Conservation (phyloP, 108 stramenopile species). For the Cylindrotheca fusiformis region DNA sequence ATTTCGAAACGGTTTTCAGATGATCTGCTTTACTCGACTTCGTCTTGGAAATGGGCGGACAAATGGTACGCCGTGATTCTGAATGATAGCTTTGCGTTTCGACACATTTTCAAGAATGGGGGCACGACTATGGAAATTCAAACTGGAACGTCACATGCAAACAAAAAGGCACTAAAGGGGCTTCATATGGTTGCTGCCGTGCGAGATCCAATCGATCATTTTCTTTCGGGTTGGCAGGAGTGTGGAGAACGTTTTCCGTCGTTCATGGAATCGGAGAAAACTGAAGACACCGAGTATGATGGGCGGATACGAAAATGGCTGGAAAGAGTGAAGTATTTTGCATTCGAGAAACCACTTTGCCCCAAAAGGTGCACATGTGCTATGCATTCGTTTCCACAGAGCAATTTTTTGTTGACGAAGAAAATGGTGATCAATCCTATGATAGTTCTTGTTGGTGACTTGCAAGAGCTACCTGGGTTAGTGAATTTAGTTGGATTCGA, state of each 20-base stretch:
- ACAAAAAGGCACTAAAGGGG: background rate
- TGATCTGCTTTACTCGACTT: slow-evolving; percentile 47
- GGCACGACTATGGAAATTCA: slow-evolving; percentile 16
- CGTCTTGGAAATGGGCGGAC: too few species aligned
- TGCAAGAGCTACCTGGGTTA: slow-evolving; percentile 16
- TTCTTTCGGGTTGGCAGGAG: slow-evolving; percentile 16
- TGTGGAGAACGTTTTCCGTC: slow-evolving; percentile 9
- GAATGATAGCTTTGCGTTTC: slow-evolving; percentile 10
- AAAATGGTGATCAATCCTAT: slow-evolving; percentile 3
- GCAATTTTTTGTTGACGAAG: slow-evolving; percentile 15
- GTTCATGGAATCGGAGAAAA: too few species aligned
- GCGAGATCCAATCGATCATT: slow-evolving; percentile 21
- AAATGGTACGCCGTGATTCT: slow-evolving; percentile 8
- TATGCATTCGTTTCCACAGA: slow-evolving; percentile 20
- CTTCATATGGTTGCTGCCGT: slow-evolving; percentile 11
- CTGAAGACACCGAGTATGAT: too few species aligned
- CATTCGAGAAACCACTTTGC: too few species aligned
- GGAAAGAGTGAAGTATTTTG: too few species aligned
- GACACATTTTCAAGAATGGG: slow-evolving; percentile 21
- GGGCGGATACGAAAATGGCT: too few species aligned
- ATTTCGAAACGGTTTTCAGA: too few species aligned
- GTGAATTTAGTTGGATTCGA: slow-evolving; percentile 7
- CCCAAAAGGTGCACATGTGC: too few species aligned
- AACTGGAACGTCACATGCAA: background rate
- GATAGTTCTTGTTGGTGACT: slow-evolving; percentile 21